These are phyloP conservation scores for Toxoplasma gondii DNA, from an alignment of 169 alveolate species.

Conservation along the genomic window DNA sequence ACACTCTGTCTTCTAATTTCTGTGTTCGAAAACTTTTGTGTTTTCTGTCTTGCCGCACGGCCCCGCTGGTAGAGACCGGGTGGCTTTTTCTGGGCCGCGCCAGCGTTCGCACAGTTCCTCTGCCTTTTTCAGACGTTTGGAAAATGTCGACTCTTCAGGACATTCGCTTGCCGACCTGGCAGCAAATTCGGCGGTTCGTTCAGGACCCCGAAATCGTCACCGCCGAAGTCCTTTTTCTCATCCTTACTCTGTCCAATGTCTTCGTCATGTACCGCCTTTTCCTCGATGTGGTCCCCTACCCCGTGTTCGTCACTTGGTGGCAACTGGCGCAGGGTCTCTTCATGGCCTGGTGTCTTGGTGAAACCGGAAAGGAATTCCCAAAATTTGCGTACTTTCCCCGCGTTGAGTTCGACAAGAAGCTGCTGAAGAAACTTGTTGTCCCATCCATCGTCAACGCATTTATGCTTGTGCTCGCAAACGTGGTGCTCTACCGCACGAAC, in stretches of 20 bases:
- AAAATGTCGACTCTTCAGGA: conserved; percentile 66
- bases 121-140: background rate
- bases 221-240: conserved; percentile 86
- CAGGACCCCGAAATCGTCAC: conserved; percentile 88
- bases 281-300: conserved; percentile 90
- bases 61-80: background rate
- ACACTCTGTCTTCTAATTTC: background rate
- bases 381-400: conserved; percentile 87
- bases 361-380: conserved; percentile 85
- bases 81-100: conserved; percentile 18
- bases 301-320: conserved; percentile 93
- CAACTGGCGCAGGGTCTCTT: conserved; percentile 91
- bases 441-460: conserved; percentile 89
- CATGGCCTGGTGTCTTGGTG: conserved; percentile 93
- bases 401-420: conserved; percentile 80
- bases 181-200: conserved; percentile 82
- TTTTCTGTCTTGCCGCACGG: background rate
- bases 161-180: conserved; percentile 79
- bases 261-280: conserved; percentile 90
- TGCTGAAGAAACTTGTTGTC: conserved; percentile 80
- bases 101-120: background rate
- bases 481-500: conserved; percentile 88
- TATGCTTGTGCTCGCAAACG: conserved; percentile 90
- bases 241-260: conserved; percentile 89
- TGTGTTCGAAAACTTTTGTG: background rate